A percentile compares a stretch with the other conserved stretches of the same genome.
Conservation (phyloP, 1,139 yeast genomes). For the Candida sp. region DNA sequence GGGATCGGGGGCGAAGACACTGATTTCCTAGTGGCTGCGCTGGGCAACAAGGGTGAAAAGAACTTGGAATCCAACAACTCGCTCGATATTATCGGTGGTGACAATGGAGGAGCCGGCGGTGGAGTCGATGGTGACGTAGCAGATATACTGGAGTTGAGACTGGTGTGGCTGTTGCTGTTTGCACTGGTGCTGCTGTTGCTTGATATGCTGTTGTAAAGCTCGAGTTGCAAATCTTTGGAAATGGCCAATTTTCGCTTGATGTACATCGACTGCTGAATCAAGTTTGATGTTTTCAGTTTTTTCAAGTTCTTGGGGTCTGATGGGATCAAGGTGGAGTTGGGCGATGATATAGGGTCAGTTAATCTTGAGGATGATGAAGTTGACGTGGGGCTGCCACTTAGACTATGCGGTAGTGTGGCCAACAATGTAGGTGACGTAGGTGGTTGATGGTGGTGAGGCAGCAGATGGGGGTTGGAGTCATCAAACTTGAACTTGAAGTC, state of each 20-base stretch:
- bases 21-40: slow-evolving; percentile 4
- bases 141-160: not conserved
- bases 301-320: slow-evolving; percentile 7
- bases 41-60: slow-evolving; percentile 8
- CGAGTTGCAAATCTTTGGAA: slow-evolving; percentile 45
- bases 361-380: not conserved
- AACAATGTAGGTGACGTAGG: slow-evolving; percentile 16
- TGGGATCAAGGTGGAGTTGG: not conserved
- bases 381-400: slow-evolving; percentile 13
- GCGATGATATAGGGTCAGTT: slow-evolving; percentile 7
- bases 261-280: slow-evolving; percentile 26
- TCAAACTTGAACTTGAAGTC: slow-evolving; percentile 39
- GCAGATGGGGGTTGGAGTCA: slow-evolving; percentile 14
- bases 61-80: slow-evolving; percentile 17
- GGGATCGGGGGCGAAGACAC: slow-evolving; percentile 4
- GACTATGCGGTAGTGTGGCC: slow-evolving; percentile 23
- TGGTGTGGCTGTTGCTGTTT: not conserved
- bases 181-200: not conserved
- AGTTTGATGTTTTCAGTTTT: slow-evolving; percentile 16
- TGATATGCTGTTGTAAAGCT: slow-evolving; percentile 21
- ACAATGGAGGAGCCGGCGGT: slow-evolving; percentile 4
- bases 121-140: not conserved
- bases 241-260: slow-evolving; percentile 35
- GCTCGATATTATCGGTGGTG: slow-evolving; percentile 4
- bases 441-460: slow-evolving; percentile 10